Conservation (phyloP, 2,329 filamentous ascomycete genomes). For the Colletotrichum tropicicola region DNA sequence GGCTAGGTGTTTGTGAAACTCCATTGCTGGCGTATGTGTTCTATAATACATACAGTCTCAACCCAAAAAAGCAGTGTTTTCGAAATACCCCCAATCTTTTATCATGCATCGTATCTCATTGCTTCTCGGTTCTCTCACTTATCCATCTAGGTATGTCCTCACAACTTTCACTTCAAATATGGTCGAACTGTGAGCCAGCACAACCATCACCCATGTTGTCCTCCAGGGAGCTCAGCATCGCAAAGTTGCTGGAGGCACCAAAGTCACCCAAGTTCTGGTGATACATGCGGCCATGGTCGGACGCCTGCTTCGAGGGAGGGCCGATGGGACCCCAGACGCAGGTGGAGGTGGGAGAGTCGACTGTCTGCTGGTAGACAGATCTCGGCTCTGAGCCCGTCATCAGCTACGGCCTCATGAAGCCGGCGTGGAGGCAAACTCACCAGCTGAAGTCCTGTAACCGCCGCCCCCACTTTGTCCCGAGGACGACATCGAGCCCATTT, state of each 20-base stretch:
- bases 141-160: not conserved
- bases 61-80: not conserved
- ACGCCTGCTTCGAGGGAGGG: slow-evolving; percentile 35
- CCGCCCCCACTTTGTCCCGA: not conserved
- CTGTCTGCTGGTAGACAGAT: not conserved
- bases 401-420: not conserved
- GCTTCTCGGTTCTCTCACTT: not conserved
- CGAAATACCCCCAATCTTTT: not conserved
- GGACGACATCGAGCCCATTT: not conserved
- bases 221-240: not conserved
- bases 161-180: not conserved
- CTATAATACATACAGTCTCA: slow-evolving; percentile 27
- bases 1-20: not conserved
- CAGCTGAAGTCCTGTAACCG: not conserved
- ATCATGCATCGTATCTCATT: slow-evolving; percentile 23
- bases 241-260: not conserved
- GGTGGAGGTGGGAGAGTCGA: slow-evolving; percentile 23
- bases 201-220: not conserved
- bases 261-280: not conserved
- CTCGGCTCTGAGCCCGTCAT: not conserved
- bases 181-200: not conserved
- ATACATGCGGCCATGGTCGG: not conserved
- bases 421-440: not conserved
- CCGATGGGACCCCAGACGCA: slow-evolving; percentile 41
- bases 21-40: slow-evolving; percentile 17